These are phyloP conservation scores for Xylariales sp. DNA, from an alignment of 2,329 filamentous ascomycete species.

Conservation along the genomic window DNA sequence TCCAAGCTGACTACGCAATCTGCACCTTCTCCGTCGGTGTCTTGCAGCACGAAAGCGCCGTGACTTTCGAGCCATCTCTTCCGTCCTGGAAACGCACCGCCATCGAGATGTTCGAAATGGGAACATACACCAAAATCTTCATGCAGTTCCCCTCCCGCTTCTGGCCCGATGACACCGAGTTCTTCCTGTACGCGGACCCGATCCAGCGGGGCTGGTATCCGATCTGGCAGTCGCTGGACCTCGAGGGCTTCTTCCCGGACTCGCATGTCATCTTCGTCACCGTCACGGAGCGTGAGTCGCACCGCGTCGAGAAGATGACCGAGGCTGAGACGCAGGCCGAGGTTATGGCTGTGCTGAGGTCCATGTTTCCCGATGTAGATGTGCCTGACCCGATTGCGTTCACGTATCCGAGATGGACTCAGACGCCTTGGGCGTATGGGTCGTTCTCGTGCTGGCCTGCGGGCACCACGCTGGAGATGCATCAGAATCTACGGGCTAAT, in stretches of 20 bases:
- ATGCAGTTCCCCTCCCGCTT: slow-evolving; percentile 64
- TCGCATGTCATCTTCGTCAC: slow-evolving; percentile 65
- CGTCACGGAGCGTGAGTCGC: slow-evolving; percentile 51
- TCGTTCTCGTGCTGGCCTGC: slow-evolving; percentile 66
- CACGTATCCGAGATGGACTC: slow-evolving; percentile 53
- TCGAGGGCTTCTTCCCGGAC: slow-evolving; percentile 51
- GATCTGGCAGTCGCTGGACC: slow-evolving; percentile 59
- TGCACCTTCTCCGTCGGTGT: slow-evolving; percentile 66
- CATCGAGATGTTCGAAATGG: slow-evolving; percentile 63
- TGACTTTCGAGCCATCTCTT: slow-evolving; percentile 53
- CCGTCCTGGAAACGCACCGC: slow-evolving; percentile 61
- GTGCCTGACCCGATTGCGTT: slow-evolving; percentile 58
- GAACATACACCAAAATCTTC: slow-evolving; percentile 70
- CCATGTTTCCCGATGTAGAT: slow-evolving; percentile 54
- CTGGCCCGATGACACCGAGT: slow-evolving; percentile 48
- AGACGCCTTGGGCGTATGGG: slow-evolving; percentile 42
- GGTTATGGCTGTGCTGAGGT: slow-evolving; percentile 50
- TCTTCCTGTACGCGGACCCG: slow-evolving; percentile 41
- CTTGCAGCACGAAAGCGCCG: slow-evolving; percentile 51
- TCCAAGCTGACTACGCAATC: slow-evolving; percentile 41
- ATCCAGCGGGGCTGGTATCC: slow-evolving; percentile 42
- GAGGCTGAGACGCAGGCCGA: slow-evolving; percentile 54
- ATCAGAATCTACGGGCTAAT: slow-evolving; percentile 65
- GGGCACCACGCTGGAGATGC: slow-evolving; percentile 57
- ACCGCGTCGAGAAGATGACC: slow-evolving; percentile 53